Conservation (phyloP, 2,329 filamentous ascomycete genomes). For the Coniochaeta hoffmannii region DNA sequence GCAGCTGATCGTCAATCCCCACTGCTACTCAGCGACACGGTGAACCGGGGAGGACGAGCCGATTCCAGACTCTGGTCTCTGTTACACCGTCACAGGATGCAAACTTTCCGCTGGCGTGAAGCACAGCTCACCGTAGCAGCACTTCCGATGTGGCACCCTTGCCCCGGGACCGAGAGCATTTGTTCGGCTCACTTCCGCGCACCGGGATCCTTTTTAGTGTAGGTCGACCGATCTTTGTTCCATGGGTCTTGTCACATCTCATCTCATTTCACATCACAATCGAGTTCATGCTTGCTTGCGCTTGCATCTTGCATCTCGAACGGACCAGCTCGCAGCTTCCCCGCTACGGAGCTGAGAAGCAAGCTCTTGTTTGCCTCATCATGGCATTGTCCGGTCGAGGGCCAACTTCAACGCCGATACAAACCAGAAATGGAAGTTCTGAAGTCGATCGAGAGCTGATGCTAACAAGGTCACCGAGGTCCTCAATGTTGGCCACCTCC, state of each 20-base stretch:
- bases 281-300: neutral
- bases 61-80: neutral
- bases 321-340: neutral
- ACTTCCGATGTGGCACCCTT: neutral
- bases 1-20: neutral
- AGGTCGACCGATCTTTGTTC: neutral
- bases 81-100: conserved; percentile 1
- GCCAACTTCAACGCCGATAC: neutral
- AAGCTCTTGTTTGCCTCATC: neutral
- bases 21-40: too few relatives aligned
- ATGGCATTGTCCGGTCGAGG: neutral
- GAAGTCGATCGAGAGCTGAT: neutral
- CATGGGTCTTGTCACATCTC: neutral
- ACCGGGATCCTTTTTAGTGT: neutral
- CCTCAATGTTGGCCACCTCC: neutral
- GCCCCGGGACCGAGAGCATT: neutral
- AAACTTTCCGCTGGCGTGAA: neutral
- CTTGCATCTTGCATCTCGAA: neutral
- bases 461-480: neutral
- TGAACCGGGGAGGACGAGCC: neutral
- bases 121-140: neutral
- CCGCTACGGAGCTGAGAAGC: neutral
- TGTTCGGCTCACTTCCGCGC: neutral
- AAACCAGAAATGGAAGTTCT: neutral
- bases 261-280: conserved; percentile 5